These are phyloP conservation scores for Cercophora samala DNA, from an alignment of 495 filamentous ascomycete species.

Conservation along the genomic window DNA sequence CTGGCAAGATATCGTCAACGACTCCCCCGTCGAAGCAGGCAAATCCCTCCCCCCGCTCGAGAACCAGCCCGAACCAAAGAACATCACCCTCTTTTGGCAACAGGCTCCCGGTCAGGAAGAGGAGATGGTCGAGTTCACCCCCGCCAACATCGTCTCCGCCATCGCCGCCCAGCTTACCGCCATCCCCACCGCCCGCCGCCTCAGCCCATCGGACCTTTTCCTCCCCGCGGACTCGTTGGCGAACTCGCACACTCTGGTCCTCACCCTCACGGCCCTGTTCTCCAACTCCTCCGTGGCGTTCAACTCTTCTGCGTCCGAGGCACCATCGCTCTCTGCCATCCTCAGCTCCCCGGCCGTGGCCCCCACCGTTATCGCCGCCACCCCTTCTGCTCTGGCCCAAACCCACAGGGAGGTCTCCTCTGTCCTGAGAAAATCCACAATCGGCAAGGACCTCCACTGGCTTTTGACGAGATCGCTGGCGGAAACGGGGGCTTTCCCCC, in stretches of 20 bases:
- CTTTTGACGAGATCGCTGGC: constrained; percentile 65
- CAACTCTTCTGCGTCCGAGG: constrained; percentile 74
- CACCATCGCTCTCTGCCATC: constrained; percentile 62
- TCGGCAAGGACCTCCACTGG: constrained; percentile 57
- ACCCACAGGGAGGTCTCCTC: constrained; percentile 55
- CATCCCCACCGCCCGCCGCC: constrained; percentile 68
- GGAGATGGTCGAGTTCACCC: constrained; percentile 72
- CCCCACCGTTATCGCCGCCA: constrained; percentile 81
- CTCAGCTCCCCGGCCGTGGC: constrained; percentile 51
- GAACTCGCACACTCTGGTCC: constrained; percentile 70
- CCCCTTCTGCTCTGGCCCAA: constrained; percentile 63
- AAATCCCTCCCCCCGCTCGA: constrained; percentile 45
- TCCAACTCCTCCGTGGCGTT: constrained; percentile 82
- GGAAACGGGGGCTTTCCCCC: constrained; percentile 68
- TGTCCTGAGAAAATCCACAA: constrained; percentile 39
- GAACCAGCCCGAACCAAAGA: constrained; percentile 47
- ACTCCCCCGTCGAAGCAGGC: constrained; percentile 48
- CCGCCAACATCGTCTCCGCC: constrained; percentile 76
- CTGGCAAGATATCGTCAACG: constrained; percentile 81
- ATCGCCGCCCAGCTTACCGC: constrained; percentile 72
- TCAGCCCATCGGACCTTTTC: constrained; percentile 73
- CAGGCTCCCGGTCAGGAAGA: constrained; percentile 48
- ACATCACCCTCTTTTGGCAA: constrained; percentile 61
- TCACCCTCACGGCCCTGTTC: constrained; percentile 79
- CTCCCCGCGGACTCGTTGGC: constrained; percentile 83